Evolutionary conservation across 1,284 basidiomycete genomes (phyloP).

Genomic region (Apiotrichum akiyoshidainum): DNA sequence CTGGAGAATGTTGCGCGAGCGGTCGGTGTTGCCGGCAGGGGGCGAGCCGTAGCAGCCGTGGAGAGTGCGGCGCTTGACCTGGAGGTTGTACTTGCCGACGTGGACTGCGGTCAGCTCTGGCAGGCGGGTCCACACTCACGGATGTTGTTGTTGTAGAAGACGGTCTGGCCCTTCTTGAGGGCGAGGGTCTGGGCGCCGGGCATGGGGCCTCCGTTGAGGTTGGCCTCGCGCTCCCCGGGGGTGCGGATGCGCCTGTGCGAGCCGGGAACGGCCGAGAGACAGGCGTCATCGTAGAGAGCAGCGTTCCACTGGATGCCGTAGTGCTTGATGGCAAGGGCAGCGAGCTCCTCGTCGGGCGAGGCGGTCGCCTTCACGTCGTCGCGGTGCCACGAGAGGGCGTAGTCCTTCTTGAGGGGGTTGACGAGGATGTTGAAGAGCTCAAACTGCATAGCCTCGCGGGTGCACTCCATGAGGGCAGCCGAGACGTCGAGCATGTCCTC

Average conservation of each 20-base stretch:
- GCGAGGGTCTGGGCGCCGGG: constrained; percentile 62
- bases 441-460: constrained; percentile 63
- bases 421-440: constrained; percentile 77
- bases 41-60: constrained; percentile 69
- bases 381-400: constrained; percentile 76
- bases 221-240: constrained; percentile 60
- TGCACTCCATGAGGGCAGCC: constrained; percentile 59
- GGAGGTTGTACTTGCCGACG: constrained; percentile 56
- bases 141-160: constrained; percentile 79
- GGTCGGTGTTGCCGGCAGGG: constrained; percentile 58
- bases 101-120: constrained; percentile 16
- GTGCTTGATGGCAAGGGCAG: constrained; percentile 62
- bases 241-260: constrained; percentile 64
- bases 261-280: constrained; percentile 69
- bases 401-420: constrained; percentile 65
- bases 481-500: constrained; percentile 57
- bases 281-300: constrained; percentile 70
- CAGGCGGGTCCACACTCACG: constrained; percentile 54
- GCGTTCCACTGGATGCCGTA: constrained; percentile 80
- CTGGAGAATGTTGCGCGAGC: constrained; percentile 75
- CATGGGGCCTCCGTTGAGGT: constrained; percentile 62
- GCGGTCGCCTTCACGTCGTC: constrained; percentile 70
- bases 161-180: constrained; percentile 67
- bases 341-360: constrained; percentile 62
- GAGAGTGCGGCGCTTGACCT: constrained; percentile 62